Evolutionary conservation across 345 rosid species (phyloP), one percentile per base, ranked within the genome.

Genomic region (Excoecaria agallocha): DNA sequence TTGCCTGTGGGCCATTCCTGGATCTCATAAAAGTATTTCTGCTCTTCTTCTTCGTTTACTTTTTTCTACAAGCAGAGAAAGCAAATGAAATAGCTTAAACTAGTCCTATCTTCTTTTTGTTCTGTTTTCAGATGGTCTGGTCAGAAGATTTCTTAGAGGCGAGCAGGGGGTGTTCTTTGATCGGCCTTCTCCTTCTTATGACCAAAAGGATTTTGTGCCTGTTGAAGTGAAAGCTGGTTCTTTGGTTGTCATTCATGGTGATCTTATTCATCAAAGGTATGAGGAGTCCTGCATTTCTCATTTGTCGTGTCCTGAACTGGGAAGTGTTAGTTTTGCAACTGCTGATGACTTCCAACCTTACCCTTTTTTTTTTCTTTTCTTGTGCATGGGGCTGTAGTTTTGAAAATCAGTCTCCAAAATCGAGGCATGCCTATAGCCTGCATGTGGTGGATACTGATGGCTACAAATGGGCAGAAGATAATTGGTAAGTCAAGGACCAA

Each of bases 1-100:
- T 73, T 95, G 98, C 87, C 90, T 95, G 50, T 95, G 98, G 99
- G 98, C 96, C 70, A 91, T 93, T 80, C 96, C 99, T 72, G 97
- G 92, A 71, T 95, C 99, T 45, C 99, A 95, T 71, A 93, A 87
- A 87, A 84, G 99, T 95, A 77, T 8, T 38, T 22, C 71, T 35
- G 48, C 59, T 20, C 54, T 72, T 72, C 12, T 11, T 0, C 20
- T 57, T 37, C 2, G 0, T 22, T 55, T 16, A 17, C 55, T 50
- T 46, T 64, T n/a, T 38, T n/a, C 37, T 19, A 43, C 3, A 62
- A 24, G 45, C 22, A 39, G 63, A 52, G 12, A 30, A 39, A 52
- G 49, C 41, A 12, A 51, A 2, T 25, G 41, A 61, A 70, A 20
- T 30, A 41, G 56, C 66, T 25, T 43, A 24, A 5, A 22, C n/a